Base-by-base conservation (phyloP, 2,329 filamentous ascomycete species). In the Aspergillus sp. region DNA sequence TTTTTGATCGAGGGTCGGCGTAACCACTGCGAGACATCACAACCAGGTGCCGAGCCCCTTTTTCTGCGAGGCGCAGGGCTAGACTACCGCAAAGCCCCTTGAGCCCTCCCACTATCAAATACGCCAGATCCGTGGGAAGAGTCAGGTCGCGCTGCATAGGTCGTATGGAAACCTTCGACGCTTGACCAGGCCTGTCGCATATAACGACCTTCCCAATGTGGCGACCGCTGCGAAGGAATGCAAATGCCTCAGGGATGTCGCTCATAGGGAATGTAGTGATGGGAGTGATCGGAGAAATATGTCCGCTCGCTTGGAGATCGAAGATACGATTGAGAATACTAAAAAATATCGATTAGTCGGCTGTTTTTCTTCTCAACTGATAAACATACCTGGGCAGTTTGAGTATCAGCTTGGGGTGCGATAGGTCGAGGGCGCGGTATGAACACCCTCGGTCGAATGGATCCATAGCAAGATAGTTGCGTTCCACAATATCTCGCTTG, bases 171-270 rank as follows among this genome's bases (percentile, higher is more conserved):
- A 51, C 52, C 22, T 24, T 4, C 11, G 22, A 18, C 4, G 14
- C 20, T 14, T 42, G 29, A 24, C 6, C 60, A 64, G 16, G 64
- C 71, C 16, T 54, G 62, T 36, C 73, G 9, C 63, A 62, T 16
- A 79, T 59, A 10, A 78, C 73, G 1, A 79, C 63, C 61, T 78
- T 79, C 4, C 78, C 77, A 1, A 76, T 71, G 52, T 78, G 76
- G 3, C 66, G 64, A 0, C 75, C 76, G 6, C 65, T 51, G 6
- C 71, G 71, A 54, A 79, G 71, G 54, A 65, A 70, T 2, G 50
- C 36, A 18, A 79, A 62, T 0, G 75, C 76, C 4, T 57, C 54
- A 9, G 26, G 14, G 18, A 60, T 47, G 39, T 63, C 16, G 4
- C 16, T 52, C 46, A 56, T 36, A 16, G 36, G 31, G 45, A 57